Base-by-base conservation (phyloP, 129 eudicot genomes). In the Logfia minima region DNA sequence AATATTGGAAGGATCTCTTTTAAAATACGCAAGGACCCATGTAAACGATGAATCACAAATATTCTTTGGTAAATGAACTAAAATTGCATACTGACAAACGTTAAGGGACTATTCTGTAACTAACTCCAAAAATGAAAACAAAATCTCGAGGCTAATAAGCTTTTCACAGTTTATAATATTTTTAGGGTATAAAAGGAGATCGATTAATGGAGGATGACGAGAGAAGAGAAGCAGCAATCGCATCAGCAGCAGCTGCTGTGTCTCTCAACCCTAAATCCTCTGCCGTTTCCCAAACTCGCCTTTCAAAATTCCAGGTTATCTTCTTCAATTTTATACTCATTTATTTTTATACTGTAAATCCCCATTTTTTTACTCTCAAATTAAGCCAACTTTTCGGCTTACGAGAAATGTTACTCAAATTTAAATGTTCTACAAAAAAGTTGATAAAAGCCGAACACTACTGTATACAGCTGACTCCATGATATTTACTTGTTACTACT, bases 201-300 rank as follows among this genome's bases (percentile, higher is more conserved):
- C 24, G 66, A 28, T 21, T 10, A 35, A 80, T 66, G 83, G 88
- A 35, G 61, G 89, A 86, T 13, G 88, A 80, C 41, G 75, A 72
- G 4, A 81, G 81, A 66, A 85, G 84, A 82, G 95, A 86, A 85
- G 85, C 83, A 68, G 89, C 87, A 74, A 84, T 86, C 21, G 84
- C 91, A 37, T 77, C 86, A 13, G 39, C 81, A 9, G 76, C 85
- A 48, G 76, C 82, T 62, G 81, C 79, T 66, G 70, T 83, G 32
- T 77, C 73, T 26, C 82, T 91, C 72, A 73, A 87, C 65, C 67
- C 71, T 72, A 87, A 66, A 21, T 63, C 80, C 6, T 48, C 80
- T 48, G 51, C 79, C 18, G 59, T 65, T 70, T 78, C 85, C 61
- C 84, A 77, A 62, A 65, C 87, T 64, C 92, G 87, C 34, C 76